These are phyloP conservation scores for Gynostemma pentaphyllum DNA, from an alignment of 306 rosid genomes.

Conservation along the genomic window DNA sequence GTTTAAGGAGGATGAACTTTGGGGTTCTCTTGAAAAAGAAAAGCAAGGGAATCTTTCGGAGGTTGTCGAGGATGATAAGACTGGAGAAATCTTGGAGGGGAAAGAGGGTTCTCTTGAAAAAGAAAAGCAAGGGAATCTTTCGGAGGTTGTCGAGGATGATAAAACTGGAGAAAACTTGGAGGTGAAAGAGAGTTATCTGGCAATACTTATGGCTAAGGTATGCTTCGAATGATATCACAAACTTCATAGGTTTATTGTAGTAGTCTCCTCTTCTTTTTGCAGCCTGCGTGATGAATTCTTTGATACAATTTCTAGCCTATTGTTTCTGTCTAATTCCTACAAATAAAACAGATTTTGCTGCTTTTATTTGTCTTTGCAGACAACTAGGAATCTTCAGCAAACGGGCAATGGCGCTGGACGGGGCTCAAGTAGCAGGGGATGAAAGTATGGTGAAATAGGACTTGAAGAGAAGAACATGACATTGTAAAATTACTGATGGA, in stretches of 20 bases:
- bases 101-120: slow-evolving; percentile 32
- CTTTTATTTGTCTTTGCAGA: slow-evolving; percentile 39
- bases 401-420: slow-evolving; percentile 40
- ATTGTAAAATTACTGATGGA: slow-evolving; percentile 16
- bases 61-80: background rate
- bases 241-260: background rate
- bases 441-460: slow-evolving; percentile 17
- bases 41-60: slow-evolving; percentile 15
- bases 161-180: background rate
- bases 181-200: background rate
- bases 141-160: slow-evolving; percentile 6
- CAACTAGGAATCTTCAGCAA: slow-evolving; percentile 41
- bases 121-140: slow-evolving; percentile 17
- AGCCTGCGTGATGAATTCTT: no score
- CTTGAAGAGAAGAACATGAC: slow-evolving; percentile 34
- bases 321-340: no score
- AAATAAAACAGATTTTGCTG: background rate
- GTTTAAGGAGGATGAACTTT: slow-evolving; percentile 71
- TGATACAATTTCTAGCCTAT: slow-evolving; percentile 63
- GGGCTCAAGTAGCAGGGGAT: slow-evolving; percentile 36
- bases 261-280: slow-evolving; percentile 6
- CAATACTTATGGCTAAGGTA: background rate
- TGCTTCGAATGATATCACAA: background rate
- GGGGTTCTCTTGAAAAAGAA: slow-evolving; percentile 55
- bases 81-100: background rate